Percentiles rank a stretch among this genome's conserved stretches.
phyloP scores from a whole-genome alignment of 768 basidiomycete genomes.

The Rhizopogon rudus region DNA sequence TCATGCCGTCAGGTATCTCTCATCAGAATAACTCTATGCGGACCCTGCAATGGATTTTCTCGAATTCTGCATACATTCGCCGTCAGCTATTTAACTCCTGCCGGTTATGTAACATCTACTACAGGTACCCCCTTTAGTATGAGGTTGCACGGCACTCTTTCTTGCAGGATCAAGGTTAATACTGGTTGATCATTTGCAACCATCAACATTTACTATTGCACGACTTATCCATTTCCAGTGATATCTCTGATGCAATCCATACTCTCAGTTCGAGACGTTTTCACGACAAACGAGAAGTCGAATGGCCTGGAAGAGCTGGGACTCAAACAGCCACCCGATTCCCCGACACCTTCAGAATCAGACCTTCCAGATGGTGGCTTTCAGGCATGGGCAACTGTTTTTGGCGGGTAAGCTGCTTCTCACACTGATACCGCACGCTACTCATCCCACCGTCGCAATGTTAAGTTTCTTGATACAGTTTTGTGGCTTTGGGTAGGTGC shows the following conservation, averaged over 20 bases:
- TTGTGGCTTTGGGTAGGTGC: constrained; percentile 20
- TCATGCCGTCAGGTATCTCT: no score
- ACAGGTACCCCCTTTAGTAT: neutral
- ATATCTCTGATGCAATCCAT: neutral
- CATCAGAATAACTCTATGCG: no score
- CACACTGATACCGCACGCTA: no score
- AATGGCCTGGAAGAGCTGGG: neutral
- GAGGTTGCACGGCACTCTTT: neutral
- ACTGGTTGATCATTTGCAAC: neutral
- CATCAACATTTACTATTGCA: neutral
- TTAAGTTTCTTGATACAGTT: constrained; percentile 21
- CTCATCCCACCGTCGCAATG: neutral
- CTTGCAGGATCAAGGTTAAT: neutral
- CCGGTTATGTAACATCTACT: neutral
- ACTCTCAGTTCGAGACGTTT: neutral
- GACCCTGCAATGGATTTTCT: neutral
- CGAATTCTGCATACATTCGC: neutral
- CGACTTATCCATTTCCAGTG: no score
- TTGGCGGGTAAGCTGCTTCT: neutral
- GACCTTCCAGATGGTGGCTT: constrained; percentile 6
- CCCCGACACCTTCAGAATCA: neutral
- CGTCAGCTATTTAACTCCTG: neutral
- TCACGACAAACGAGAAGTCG: neutral
- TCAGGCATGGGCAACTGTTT: constrained; percentile 8
- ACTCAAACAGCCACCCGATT: neutral